These are phyloP conservation scores for Manihot esculenta DNA, from an alignment of 441 rosid species.

Conservation along the genomic window DNA sequence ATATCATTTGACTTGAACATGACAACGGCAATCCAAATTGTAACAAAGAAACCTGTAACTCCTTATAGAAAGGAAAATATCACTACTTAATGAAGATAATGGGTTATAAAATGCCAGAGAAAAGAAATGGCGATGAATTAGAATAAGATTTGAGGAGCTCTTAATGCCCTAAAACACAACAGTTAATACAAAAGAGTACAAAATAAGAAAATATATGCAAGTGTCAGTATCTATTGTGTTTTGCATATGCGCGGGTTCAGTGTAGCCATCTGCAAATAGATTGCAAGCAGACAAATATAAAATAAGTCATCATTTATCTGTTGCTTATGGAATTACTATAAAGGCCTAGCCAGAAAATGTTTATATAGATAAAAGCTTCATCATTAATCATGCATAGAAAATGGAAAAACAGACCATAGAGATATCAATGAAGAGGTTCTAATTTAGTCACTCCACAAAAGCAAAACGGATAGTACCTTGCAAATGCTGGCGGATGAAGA, in stretches of 20 bases:
- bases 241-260: no score
- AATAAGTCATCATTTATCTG: neutral
- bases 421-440: neutral
- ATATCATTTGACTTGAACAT: slow-evolving; percentile 81
- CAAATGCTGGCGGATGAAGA: slow-evolving; percentile 79
- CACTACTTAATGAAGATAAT: slow-evolving; percentile 14
- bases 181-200: neutral
- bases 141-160: neutral
- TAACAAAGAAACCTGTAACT: slow-evolving; percentile 69
- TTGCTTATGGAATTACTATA: neutral
- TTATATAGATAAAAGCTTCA: neutral
- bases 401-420: neutral
- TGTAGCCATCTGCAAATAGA: neutral
- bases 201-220: neutral
- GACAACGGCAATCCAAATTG: slow-evolving; percentile 77
- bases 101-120: neutral
- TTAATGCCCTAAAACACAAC: neutral
- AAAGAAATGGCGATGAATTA: no score
- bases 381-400: neutral
- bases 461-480: slow-evolving; percentile 45
- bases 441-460: neutral
- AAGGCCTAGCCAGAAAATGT: neutral
- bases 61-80: slow-evolving; percentile 30
- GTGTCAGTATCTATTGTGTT: neutral
- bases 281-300: neutral